Base-by-base conservation (phyloP, 768 basidiomycete genomes). In the Lactarius sanguifluus region DNA sequence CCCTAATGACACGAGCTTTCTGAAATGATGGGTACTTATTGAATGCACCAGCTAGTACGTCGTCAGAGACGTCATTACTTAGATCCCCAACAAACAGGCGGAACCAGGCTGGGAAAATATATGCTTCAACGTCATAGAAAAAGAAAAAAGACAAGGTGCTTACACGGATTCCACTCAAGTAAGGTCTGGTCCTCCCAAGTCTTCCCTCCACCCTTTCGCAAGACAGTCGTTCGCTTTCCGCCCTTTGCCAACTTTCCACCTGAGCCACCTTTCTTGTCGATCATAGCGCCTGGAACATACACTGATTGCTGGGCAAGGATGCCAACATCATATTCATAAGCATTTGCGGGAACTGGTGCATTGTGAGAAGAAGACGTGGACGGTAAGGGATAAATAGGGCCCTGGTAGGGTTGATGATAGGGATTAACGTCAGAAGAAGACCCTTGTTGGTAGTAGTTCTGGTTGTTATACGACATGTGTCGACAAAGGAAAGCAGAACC, bases 101-200 rank as follows among this genome's bases (percentile, higher is more conserved):
- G 80, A 96, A 99, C 96, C 96, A 98, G 16, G 92, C 95, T 96
- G 65, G 8, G 64, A 52, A 50, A 54, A 52, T 0, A 34, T 15
- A 6, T 25, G 50, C 71, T 69, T 71, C 57, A 69, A 36, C 16
- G 28, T 66, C 40, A 36, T 64, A 40, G 25, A 32, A 40, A 50
- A 16, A 50, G 34, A 36, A 54, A 8, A 40, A 57, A 54, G 15
- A 40, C 57, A 52, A 43, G 50, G 9, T 28, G 82, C 92, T 71
- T 74, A 97, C 96, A 86, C 61, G 96, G 91, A 79, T 94, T 97
- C 97, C 97, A 99, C 72, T 99, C 97, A 16, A 98, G 78, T 64
- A 99, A 80, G 4, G 94, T 97, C 78, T 94, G 94, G 76, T 99
- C 97, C 76, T 99, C 97, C 97, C 97, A 99, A 28, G 92, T 89